A percentile compares a stretch with the other conserved stretches of the same genome.
These are phyloP conservation scores for Cladochytrium replicatum DNA, from an alignment of 192 early-diverging fungal species.

Conservation along the genomic window DNA sequence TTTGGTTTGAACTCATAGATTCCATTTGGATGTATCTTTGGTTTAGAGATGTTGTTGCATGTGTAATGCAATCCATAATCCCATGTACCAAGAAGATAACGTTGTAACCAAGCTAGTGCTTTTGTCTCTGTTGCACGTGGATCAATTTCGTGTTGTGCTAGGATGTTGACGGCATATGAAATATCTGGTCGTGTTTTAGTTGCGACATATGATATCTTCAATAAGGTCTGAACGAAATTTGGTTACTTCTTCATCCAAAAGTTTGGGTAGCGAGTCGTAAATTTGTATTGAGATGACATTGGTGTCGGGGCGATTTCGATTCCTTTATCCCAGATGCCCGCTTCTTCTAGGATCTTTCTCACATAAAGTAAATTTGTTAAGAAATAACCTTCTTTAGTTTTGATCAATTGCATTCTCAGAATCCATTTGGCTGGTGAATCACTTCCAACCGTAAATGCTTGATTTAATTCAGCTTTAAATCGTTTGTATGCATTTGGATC, in stretches of 20 bases:
- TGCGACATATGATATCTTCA: slow-evolving; percentile 1
- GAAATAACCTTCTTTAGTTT: slow-evolving; percentile 4
- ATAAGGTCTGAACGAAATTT: not conserved
- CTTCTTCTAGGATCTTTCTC: slow-evolving; percentile 4
- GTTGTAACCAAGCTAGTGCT: not conserved
- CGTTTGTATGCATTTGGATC: slow-evolving; percentile 5
- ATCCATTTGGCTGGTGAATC: slow-evolving; percentile 8
- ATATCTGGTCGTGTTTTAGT: slow-evolving; percentile 3
- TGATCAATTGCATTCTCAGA: slow-evolving; percentile 1
- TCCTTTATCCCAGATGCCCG: slow-evolving; percentile 2
- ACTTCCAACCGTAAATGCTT: slow-evolving; percentile 1
- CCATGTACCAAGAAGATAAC: slow-evolving; percentile 10
- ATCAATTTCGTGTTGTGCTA: slow-evolving; percentile 4
- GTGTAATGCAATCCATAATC: slow-evolving; percentile 18
- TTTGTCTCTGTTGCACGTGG: slow-evolving; percentile 1
- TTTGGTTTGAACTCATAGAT: not conserved
- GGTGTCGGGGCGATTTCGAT: not conserved
- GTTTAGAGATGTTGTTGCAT: too few species aligned
- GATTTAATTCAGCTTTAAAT: slow-evolving; percentile 5
- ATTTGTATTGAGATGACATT: slow-evolving; percentile 2
- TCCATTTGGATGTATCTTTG: not conserved
- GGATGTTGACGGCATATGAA: not conserved
- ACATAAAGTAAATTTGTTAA: slow-evolving; percentile 2
- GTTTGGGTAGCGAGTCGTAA: not conserved
- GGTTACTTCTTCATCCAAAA: not conserved